Conservation (phyloP, 495 filamentous ascomycete genomes). For the Mycothermus thermophilus region DNA sequence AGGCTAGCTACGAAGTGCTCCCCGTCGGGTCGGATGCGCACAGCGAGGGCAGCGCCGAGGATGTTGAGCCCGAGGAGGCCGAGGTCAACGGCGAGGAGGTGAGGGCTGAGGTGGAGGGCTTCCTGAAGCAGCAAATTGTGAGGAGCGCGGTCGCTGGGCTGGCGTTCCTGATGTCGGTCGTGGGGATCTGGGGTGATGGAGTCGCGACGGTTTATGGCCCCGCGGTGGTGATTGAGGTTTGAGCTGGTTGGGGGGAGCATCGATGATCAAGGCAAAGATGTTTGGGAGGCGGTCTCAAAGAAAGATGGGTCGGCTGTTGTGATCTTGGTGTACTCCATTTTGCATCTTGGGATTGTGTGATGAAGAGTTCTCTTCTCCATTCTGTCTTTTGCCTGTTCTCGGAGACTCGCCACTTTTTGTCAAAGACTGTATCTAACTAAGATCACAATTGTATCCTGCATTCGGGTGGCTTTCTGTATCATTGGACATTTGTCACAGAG, state of each 20-base stretch:
- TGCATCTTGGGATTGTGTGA: not conserved
- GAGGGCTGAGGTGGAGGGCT: constrained; percentile 51
- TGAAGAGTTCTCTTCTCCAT: not conserved
- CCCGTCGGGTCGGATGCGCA: constrained; percentile 27
- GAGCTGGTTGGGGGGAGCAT: no score
- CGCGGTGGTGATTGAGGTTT: constrained; percentile 3
- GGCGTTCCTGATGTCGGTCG: constrained; percentile 59
- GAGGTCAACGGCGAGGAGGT: constrained; percentile 74
- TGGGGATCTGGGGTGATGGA: constrained; percentile 86
- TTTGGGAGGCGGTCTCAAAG: not conserved
- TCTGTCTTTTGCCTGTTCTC: not conserved
- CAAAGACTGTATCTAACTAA: constrained; percentile 9
- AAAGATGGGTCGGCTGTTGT: no score
- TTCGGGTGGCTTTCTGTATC: not conserved
- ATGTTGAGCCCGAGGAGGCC: constrained; percentile 26
- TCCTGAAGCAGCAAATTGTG: constrained; percentile 45
- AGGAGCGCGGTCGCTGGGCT: constrained; percentile 48
- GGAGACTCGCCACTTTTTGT: not conserved
- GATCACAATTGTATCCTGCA: no score
- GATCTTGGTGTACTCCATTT: no score
- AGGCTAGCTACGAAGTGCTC: constrained; percentile 54
- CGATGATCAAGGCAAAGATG: no score
- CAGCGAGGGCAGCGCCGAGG: constrained; percentile 32
- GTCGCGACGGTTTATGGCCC: constrained; percentile 12
- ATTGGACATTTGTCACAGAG: no score